Percentiles rank a stretch among this genome's conserved stretches.
phyloP scores from a whole-genome alignment of 208 protist species.

The Pavlovales sp. region DNA sequence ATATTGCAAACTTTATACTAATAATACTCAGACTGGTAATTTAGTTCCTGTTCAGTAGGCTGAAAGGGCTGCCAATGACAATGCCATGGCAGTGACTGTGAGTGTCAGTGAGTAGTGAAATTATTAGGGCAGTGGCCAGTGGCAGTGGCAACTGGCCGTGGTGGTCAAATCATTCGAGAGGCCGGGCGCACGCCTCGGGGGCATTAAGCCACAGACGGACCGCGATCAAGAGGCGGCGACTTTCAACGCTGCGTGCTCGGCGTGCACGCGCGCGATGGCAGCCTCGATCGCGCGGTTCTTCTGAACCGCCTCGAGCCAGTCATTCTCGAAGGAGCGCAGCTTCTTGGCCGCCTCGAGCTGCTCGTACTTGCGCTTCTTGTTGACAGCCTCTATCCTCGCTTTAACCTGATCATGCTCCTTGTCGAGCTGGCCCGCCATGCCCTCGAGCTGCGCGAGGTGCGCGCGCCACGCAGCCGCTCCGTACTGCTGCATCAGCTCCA shows the following conservation, averaged over 20 bases:
- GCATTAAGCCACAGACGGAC: too few relatives aligned
- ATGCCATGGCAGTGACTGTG: too few relatives aligned
- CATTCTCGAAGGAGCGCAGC: background rate
- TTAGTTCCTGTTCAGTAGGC: too few relatives aligned
- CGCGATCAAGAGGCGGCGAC: too few relatives aligned
- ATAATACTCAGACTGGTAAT: too few relatives aligned
- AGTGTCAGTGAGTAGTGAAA: too few relatives aligned
- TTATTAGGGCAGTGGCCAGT: too few relatives aligned
- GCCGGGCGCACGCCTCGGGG: too few relatives aligned
- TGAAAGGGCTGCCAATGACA: too few relatives aligned
- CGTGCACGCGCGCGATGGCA: background rate
- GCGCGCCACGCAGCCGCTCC: background rate
- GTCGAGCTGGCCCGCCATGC: background rate
- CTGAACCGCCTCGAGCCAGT: background rate
- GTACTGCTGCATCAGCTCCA: conserved; percentile 32
- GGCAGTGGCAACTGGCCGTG: too few relatives aligned
- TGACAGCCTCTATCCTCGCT: background rate
- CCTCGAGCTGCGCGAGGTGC: background rate
- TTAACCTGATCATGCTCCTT: background rate
- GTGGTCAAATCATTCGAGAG: too few relatives aligned
- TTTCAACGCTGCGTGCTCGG: background rate
- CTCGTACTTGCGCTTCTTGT: conserved; percentile 14
- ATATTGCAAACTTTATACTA: too few relatives aligned
- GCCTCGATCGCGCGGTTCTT: background rate
- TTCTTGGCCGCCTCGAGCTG: background rate